These are phyloP conservation scores for Penicillium paradoxum DNA, from an alignment of 495 filamentous ascomycete genomes.

Conservation along the genomic window DNA sequence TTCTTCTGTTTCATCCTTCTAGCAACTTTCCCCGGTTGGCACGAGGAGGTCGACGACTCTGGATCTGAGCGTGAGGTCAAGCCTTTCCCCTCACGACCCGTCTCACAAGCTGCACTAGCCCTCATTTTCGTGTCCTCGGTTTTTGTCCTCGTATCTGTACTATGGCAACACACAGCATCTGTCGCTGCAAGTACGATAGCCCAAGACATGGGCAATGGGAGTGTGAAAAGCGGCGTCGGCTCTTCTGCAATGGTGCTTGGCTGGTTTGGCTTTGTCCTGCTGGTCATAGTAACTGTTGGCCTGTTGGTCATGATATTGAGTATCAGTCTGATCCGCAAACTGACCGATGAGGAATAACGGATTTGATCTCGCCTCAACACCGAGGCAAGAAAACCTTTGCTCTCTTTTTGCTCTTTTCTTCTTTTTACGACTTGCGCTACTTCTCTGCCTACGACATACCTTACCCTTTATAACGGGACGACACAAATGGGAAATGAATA, in stretches of 20 bases:
- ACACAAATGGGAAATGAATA: constrained; percentile 34
- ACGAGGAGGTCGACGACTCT: constrained; percentile 53
- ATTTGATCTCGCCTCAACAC: not conserved
- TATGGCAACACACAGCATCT: constrained; percentile 85
- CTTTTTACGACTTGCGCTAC: constrained; percentile 10
- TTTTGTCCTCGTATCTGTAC: constrained; percentile 65
- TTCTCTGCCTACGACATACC: constrained; percentile 12
- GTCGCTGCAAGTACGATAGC: constrained; percentile 90
- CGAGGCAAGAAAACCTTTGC: not conserved
- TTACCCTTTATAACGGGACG: constrained; percentile 22
- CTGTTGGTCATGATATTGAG: constrained; percentile 93
- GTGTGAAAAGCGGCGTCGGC: constrained; percentile 81
- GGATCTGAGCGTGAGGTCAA: constrained; percentile 59
- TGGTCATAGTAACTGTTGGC: constrained; percentile 92
- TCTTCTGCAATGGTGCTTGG: constrained; percentile 92
- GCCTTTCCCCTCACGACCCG: constrained; percentile 64
- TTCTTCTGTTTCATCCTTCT: constrained; percentile 67
- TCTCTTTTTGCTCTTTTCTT: constrained; percentile 17
- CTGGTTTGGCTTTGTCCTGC: constrained; percentile 89
- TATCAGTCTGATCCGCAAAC: constrained; percentile 61
- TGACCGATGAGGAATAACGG: constrained; percentile 44
- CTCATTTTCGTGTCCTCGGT: constrained; percentile 63
- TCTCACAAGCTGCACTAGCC: constrained; percentile 61
- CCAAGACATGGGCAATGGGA: constrained; percentile 93
- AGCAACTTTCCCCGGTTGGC: constrained; percentile 69